phyloP scores from a whole-genome alignment of 2,329 filamentous ascomycete genomes.

The Saccharata proteae region DNA sequence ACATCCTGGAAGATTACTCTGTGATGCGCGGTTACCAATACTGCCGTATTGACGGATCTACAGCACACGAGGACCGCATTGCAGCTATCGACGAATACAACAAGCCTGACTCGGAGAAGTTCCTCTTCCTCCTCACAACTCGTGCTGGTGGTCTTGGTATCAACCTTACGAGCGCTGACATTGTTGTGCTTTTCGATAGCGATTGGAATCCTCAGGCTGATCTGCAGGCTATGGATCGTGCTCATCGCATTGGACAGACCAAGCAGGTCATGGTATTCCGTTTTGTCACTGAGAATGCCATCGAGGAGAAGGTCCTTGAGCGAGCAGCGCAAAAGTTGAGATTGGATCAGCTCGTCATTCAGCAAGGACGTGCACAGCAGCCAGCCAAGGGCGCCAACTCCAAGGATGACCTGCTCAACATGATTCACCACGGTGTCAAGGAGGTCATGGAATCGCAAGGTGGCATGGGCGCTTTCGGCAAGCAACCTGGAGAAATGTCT shows the following conservation, averaged over 20 bases:
- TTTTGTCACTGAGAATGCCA: constrained; percentile 95
- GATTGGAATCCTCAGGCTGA: constrained; percentile 99
- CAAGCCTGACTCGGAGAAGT: constrained; percentile 88
- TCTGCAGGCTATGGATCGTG: constrained; percentile 96
- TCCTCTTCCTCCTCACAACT: constrained; percentile 89
- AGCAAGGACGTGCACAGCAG: constrained; percentile 87
- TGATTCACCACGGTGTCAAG: constrained; percentile 99
- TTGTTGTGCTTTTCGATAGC: constrained; percentile 92
- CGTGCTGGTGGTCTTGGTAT: constrained; percentile 93
- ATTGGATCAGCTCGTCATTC: constrained; percentile 92
- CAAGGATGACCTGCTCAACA: constrained; percentile 89
- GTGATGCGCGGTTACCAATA: constrained; percentile 93
- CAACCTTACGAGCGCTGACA: constrained; percentile 89
- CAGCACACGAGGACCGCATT: constrained; percentile 94
- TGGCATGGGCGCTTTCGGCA: constrained; percentile 46
- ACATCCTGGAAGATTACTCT: constrained; percentile 97
- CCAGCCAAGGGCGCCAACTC: constrained; percentile 84
- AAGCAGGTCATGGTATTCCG: constrained; percentile 96
- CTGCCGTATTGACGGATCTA: constrained; percentile 93
- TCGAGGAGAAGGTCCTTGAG: constrained; percentile 96
- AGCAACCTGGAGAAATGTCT: constrained; percentile 49
- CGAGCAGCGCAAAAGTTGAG: constrained; percentile 93
- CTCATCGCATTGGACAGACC: constrained; percentile 95
- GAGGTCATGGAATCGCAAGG: constrained; percentile 74
- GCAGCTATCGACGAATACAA: constrained; percentile 98